A percentile compares a stretch with the other conserved stretches of the same genome.
Evolutionary conservation across 2,329 filamentous ascomycete genomes (phyloP).

Genomic region (Aureobasidium melanogenum): DNA sequence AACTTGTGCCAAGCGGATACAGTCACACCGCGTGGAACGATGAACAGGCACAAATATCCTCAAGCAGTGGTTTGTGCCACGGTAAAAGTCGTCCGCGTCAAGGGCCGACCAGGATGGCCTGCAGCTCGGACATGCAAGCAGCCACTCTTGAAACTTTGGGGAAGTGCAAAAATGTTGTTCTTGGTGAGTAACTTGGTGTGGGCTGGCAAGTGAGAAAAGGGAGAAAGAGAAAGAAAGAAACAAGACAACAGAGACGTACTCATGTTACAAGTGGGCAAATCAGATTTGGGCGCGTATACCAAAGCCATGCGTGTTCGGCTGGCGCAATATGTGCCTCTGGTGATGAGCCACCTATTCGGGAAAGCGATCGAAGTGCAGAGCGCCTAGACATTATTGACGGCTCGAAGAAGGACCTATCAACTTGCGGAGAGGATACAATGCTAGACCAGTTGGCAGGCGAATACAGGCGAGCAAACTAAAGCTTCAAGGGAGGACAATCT

Average conservation of each 20-base stretch:
- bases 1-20: constrained; percentile 23
- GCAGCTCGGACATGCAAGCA: constrained; percentile 10
- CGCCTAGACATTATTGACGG: constrained; percentile 10
- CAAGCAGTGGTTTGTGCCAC: constrained; percentile 7
- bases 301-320: constrained; percentile 10
- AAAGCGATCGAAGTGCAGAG: constrained; percentile 8
- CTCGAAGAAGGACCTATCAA: neutral
- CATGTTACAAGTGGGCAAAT: constrained; percentile 7
- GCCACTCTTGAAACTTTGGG: neutral
- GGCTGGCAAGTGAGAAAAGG: neutral
- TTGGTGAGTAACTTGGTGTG: neutral
- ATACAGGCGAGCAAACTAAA: constrained; percentile 4
- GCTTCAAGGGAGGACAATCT: neutral
- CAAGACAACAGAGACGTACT: neutral
- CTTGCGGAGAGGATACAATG: neutral
- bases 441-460: neutral
- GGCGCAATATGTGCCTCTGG: constrained; percentile 6
- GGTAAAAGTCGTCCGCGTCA: neutral
- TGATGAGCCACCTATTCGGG: constrained; percentile 9
- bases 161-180: neutral
- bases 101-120: constrained; percentile 10
- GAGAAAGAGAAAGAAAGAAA: neutral
- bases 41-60: constrained; percentile 9
- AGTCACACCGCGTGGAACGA: constrained; percentile 13
- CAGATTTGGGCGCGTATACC: constrained; percentile 8